phyloP scores from a whole-genome alignment of 352 stramenopile species.

The Globisporangium uncinulatum region DNA sequence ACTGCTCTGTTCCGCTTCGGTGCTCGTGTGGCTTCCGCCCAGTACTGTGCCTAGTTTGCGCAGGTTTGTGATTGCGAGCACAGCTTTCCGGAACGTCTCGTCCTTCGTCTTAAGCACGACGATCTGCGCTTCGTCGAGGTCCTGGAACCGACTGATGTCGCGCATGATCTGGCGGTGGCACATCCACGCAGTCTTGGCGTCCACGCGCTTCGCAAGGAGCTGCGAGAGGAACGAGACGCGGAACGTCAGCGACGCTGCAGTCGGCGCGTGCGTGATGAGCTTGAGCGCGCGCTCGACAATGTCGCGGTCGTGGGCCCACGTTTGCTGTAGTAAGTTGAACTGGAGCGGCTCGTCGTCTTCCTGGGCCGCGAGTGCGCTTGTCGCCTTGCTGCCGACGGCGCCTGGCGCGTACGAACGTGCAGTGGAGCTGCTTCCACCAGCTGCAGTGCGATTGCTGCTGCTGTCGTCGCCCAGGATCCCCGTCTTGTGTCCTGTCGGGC shows the following conservation, averaged over 20 bases:
- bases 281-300: conserved; percentile 38
- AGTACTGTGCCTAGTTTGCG: conserved; percentile 29
- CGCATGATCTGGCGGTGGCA: conserved; percentile 77
- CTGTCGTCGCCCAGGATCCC: conserved; percentile 10
- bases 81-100: conserved; percentile 61
- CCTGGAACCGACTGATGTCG: conserved; percentile 61
- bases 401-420: neutral
- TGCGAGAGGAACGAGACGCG: conserved; percentile 63
- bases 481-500: conserved; percentile 6
- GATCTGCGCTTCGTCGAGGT: conserved; percentile 64
- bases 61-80: conserved; percentile 48
- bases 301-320: conserved; percentile 56
- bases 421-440: neutral
- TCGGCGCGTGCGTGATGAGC: conserved; percentile 52
- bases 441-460: neutral
- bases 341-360: conserved; percentile 74
- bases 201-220: conserved; percentile 51
- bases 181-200: conserved; percentile 76
- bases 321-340: conserved; percentile 64
- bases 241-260: conserved; percentile 50
- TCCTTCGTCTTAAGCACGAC: conserved; percentile 61
- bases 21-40: conserved; percentile 1
- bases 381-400: neutral
- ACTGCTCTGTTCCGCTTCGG: neutral
- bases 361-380: neutral